Conservation (phyloP, 129 eudicot species). For the Daucus carota region DNA sequence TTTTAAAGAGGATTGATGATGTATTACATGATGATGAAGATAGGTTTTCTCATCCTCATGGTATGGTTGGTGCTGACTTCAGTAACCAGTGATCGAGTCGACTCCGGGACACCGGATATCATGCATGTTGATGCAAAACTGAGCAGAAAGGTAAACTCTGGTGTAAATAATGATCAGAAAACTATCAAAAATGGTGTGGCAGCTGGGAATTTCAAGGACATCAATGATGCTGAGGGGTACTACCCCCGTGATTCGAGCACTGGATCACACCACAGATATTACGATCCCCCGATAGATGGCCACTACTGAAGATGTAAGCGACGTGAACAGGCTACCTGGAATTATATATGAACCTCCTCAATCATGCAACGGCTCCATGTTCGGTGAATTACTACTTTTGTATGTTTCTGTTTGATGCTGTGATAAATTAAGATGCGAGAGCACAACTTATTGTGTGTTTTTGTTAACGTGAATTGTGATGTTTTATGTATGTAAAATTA, state of each 20-base stretch:
- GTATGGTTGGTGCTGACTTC: neutral
- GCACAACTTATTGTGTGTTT: neutral
- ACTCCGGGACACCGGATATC: too few species aligned
- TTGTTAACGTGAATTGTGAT: neutral
- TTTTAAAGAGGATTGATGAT: too few species aligned
- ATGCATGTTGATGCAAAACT: constrained; percentile 4
- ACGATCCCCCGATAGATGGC: neutral
- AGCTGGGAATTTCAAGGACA: neutral
- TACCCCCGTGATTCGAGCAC: neutral
- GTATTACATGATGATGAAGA: too few species aligned
- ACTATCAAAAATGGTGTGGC: neutral
- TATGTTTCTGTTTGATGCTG: neutral
- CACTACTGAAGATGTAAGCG: too few species aligned
- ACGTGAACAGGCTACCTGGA: too few species aligned
- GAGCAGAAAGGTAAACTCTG: neutral
- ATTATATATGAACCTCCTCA: neutral
- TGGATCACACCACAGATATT: neutral
- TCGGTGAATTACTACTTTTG: neutral
- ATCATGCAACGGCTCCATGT: neutral
- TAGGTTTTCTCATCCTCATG: neutral
- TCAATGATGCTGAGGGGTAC: neutral
- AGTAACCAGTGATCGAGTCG: neutral
- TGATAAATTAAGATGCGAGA: neutral
- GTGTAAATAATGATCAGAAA: neutral
- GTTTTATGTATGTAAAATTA: neutral